These are phyloP conservation scores for Fusarium dlaminii DNA, from an alignment of 2,329 filamentous ascomycete species.

Conservation along the genomic window DNA sequence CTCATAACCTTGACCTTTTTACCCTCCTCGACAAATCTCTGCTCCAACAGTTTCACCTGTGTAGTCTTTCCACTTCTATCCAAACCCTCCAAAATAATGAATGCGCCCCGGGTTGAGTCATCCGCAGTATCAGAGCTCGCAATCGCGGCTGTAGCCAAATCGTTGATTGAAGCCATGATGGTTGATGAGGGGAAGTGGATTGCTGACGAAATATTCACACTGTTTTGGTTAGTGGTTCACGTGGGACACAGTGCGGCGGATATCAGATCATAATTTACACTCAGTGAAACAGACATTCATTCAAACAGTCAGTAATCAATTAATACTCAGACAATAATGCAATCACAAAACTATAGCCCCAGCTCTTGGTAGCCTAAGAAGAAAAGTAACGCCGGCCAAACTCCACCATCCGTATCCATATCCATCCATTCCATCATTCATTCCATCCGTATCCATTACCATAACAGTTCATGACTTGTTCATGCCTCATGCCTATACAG, in stretches of 20 bases:
- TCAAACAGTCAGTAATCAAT: background rate
- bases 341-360: slow-evolving; percentile 36
- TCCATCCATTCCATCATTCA: background rate
- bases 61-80: slow-evolving; percentile 94
- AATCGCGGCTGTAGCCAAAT: slow-evolving; percentile 59
- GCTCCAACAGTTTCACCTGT: slow-evolving; percentile 77
- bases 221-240: slow-evolving; percentile 29
- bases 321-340: slow-evolving; percentile 5
- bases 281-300: background rate
- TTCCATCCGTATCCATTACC: background rate
- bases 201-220: slow-evolving; percentile 22
- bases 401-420: slow-evolving; percentile 12
- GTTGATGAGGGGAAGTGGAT: slow-evolving; percentile 22
- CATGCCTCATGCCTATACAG: slow-evolving; percentile 33
- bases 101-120: slow-evolving; percentile 61
- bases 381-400: slow-evolving; percentile 21
- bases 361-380: slow-evolving; percentile 44
- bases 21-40: slow-evolving; percentile 61
- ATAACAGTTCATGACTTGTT: background rate
- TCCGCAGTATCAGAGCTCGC: slow-evolving; percentile 42
- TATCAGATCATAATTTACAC: slow-evolving; percentile 6
- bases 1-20: slow-evolving; percentile 62
- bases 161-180: slow-evolving; percentile 59
- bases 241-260: slow-evolving; percentile 24
- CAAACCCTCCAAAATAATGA: slow-evolving; percentile 88